Base-by-base conservation (phyloP, 371 early-diverging fungal genomes). In the Cokeromyces recurvatus region DNA sequence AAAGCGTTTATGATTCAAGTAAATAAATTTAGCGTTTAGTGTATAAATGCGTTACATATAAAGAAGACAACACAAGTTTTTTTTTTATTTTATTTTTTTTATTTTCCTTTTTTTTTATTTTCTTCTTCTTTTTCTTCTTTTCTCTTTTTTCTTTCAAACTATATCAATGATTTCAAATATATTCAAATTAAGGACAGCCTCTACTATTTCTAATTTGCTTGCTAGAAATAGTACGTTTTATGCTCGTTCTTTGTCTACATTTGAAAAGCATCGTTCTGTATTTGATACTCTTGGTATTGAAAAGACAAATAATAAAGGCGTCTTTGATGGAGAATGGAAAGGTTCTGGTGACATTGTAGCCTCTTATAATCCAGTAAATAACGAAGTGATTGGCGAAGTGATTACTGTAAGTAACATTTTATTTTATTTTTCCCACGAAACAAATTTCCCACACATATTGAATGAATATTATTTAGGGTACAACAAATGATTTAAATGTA, bases 311-410 rank as follows among this genome's bases (percentile, higher is more conserved):
- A 86, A 88, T 62, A 79, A 77, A 50, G 95, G 95, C 53, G 94
- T 95, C 27, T 96, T 79, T 71, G 79, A 94, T 74, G 95, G 95
- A 44, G 66, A 77, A 49, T 95, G 95, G 95, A 74, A 78, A 43
- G 94, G 91, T 32, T 81, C 81, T 19, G 92, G 92, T 37, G 73
- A 73, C 9, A 62, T 90, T 19, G 74, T 91, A 20, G 81, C 86
- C 35, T 83, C 90, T 4, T 60, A 87, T 48, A 92, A 85, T 66
- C 97, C 97, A 19, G 88, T 91, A 21, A 92, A 92, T 38, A 89
- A 90, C 62, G 79, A 93, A 59, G 77, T 89, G 35, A 83, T 96
- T 48, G 97, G 86, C 16, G 75, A 80, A 49, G 91, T 94, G 15
- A 70, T 78, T 45, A 84, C 85, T 14, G 90, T 84, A 77, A 67